Base-by-base conservation (phyloP, 2,329 filamentous ascomycete genomes). In the Aspergillus alliaceus region DNA sequence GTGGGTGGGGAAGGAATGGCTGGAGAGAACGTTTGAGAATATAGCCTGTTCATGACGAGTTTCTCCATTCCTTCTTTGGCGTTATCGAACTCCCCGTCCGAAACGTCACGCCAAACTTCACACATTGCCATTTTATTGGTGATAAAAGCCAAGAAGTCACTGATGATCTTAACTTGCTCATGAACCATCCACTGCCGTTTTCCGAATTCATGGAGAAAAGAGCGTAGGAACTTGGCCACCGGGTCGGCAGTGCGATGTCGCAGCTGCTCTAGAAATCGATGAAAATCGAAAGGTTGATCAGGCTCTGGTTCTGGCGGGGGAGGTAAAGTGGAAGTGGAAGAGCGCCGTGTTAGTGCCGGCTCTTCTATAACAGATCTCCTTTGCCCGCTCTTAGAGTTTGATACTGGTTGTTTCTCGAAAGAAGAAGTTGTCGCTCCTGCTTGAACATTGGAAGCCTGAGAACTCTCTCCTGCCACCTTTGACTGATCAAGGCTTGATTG, bases 101-200 rank as follows among this genome's bases (percentile, higher is more conserved):
- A 96, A 0, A 98, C 91, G 32, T 95, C 91, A 56, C 90, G 86
- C 95, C 95, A 99, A 3, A 99, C 91, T 60, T 99, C 95, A 70
- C 95, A 99, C 63, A 91, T 85, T 14, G 89, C 91, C 96, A 99
- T 99, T 79, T 98, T 98, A 77, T 96, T 96, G 53, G 90, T 90
- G 62, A 99, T 99, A 69, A 99, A 99, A 44, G 92, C 87, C 48
- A 99, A 80, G 66, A 99, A 99, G 72, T 99, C 96, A 64, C 91
- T 87, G 59, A 99, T 96, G 61, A 99, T 98, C 77, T 99, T 99
- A 72, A 98, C 95, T 74, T 99, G 95, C 77, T 99, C 95, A 72
- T 99, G 95, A 6, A 97, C 95, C 90, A 96, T 96, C 95, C 95
- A 99, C 75, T 98, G 95, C 65, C 93, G 91, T 79, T 98, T 99